Evolutionary conservation across 1,139 yeast genomes (phyloP).

Genomic region (Protomyces pachydermus): DNA sequence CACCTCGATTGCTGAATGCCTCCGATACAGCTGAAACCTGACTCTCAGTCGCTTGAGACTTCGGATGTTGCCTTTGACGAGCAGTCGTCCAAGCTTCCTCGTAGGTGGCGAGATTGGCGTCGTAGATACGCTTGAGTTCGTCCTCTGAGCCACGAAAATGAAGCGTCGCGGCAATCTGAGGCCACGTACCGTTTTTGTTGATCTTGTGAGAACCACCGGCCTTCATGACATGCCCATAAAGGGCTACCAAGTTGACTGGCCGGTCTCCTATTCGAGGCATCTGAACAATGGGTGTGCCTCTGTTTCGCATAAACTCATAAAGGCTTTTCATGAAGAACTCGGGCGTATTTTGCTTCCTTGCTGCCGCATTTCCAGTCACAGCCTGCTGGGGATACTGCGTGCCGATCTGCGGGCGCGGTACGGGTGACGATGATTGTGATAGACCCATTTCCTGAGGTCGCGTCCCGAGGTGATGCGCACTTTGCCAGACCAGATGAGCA

Average conservation of each 20-base stretch:
- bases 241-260: constrained; percentile 3
- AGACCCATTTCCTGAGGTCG: background rate
- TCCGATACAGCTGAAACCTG: background rate
- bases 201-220: constrained; percentile 18
- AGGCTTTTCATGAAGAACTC: constrained; percentile 16
- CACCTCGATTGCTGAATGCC: background rate
- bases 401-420: too few species aligned
- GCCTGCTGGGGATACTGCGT: too few species aligned
- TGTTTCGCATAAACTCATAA: constrained; percentile 7
- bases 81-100: constrained; percentile 22
- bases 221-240: constrained; percentile 21
- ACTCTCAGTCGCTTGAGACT: background rate
- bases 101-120: constrained; percentile 1
- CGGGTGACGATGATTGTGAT: background rate
- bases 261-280: constrained; percentile 9
- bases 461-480: background rate
- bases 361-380: too few species aligned
- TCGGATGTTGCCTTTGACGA: background rate
- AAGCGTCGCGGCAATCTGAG: background rate
- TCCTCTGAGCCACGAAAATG: constrained; percentile 9
- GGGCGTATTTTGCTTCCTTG: constrained; percentile 2
- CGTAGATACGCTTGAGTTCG: background rate
- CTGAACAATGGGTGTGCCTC: constrained; percentile 6
- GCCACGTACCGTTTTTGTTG: constrained; percentile 1
- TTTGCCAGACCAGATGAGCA: background rate